Evolutionary conservation across 305 asterid species (phyloP).

Genomic region (Fraxinus sp.): DNA sequence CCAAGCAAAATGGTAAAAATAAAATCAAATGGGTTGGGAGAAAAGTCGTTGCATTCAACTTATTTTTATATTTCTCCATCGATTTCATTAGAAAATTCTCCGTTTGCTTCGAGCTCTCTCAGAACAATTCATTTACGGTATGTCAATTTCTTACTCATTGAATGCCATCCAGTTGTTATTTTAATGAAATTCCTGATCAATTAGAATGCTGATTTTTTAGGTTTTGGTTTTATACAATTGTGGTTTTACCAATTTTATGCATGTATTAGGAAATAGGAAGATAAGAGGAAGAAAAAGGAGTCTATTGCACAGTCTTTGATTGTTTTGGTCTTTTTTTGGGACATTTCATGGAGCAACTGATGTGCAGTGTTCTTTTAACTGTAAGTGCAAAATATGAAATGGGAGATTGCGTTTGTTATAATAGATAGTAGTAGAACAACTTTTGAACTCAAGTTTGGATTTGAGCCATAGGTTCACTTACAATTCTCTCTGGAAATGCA

Average conservation of each 20-base stretch:
- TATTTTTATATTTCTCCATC: not conserved
- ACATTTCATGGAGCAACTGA: not conserved
- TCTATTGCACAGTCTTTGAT: not conserved
- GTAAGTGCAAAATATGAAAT: not conserved
- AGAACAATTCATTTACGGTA: not conserved
- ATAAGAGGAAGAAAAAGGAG: not conserved
- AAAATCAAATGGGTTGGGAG: too few species aligned
- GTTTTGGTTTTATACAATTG: not conserved
- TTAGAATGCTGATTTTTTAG: not conserved
- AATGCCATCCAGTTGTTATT: not conserved
- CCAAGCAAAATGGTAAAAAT: too few species aligned
- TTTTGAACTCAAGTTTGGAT: not conserved
- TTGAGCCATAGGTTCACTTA: not conserved
- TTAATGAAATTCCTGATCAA: not conserved
- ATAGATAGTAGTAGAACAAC: not conserved
- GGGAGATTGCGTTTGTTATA: not conserved
- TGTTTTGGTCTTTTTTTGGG: not conserved
- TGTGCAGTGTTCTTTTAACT: not conserved
- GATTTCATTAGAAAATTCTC: not conserved
- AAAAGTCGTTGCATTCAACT: not conserved
- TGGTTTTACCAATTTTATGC: not conserved
- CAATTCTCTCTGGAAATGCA: not conserved
- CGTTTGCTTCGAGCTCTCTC: not conserved
- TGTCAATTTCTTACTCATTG: not conserved
- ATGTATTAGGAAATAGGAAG: not conserved